Evolutionary conservation across 2,329 filamentous ascomycete species (phyloP), one percentile per base, ranked within the genome.

Genomic region (Zasmidium angulare): DNA sequence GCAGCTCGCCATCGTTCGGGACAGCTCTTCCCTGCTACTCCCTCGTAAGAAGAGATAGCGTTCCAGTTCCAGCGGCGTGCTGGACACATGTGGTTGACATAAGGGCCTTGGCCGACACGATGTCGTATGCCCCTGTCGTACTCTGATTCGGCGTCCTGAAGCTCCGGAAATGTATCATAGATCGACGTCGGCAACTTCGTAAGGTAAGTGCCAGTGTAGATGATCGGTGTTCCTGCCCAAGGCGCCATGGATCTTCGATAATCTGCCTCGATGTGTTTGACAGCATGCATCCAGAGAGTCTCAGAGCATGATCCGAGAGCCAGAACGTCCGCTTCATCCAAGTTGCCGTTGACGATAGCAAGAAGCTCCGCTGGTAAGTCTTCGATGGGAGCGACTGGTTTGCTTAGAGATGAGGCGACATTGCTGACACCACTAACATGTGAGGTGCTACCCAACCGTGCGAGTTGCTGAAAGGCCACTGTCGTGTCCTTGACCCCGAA

Each of bases 171-270:
- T 2, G 40, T 19, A 10, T 50, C 31, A 20, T 58, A 54, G 21
- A 61, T 36, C n/a, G 47, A 31, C n/a, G 52, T 19, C 6, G 60
- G 56, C 1, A 62, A 50, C 22, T 23, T 47, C 23, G 17, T 24
- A 14, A 58, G 52, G 24, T 53, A 61, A n/a, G 50, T 55, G 2
- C 59, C 59, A 1, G 55, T 52, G 47, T 50, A 61, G n/a, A 61
- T 17, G n/a, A 61, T 14, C 11, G 59, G 59, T 22, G 50, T 55
- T 1, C 48, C 48, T 12, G 52, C 53, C 60, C 60, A 62, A n/a
- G 20, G 6, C 7, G 43, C 49, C 9, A 36, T 22, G n/a, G 43
- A 17, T 17, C 23, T 23, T 12, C 46, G 47, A 31, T 46, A 3
- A 17, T 53, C 53, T n/a, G n/a, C 14, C 3, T 55, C 47, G 24